Evolutionary conservation across 306 rosid species (phyloP).

Genomic region (Hippophae rhamnoides): DNA sequence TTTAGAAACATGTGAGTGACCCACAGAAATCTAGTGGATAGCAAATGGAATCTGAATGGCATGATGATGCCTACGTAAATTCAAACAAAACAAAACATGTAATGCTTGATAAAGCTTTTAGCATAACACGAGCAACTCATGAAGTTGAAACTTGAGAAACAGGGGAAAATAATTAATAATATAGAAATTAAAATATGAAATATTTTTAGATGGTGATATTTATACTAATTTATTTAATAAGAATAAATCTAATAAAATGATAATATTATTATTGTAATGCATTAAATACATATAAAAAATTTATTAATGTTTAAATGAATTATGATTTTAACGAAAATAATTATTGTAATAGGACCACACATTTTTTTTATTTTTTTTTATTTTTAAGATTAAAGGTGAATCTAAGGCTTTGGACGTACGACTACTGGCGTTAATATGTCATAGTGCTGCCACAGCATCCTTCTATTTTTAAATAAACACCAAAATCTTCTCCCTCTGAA

Average conservation of each 20-base stretch:
- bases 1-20: slow-evolving; percentile 23
- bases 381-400: slow-evolving; percentile 6
- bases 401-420: slow-evolving; percentile 26
- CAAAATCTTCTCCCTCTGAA: slow-evolving; percentile 3
- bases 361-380: too few relatives aligned
- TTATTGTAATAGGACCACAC: too few relatives aligned
- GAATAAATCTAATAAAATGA: too few relatives aligned
- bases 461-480: slow-evolving; percentile 3
- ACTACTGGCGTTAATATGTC: slow-evolving; percentile 27
- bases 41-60: slow-evolving; percentile 30
- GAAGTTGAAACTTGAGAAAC: slow-evolving; percentile 14
- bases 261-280: too few relatives aligned
- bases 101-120: neutral
- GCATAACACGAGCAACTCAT: slow-evolving; percentile 15
- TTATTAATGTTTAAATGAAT: too few relatives aligned
- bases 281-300: too few relatives aligned
- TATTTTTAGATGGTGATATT: too few relatives aligned
- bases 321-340: too few relatives aligned
- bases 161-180: slow-evolving; percentile 1
- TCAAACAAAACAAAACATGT: slow-evolving; percentile 23
- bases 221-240: too few relatives aligned
- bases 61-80: slow-evolving; percentile 22
- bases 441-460: slow-evolving; percentile 18
- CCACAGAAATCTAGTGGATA: too few relatives aligned
- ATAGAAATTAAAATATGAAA: too few relatives aligned